Base-by-base conservation (phyloP, 2,329 filamentous ascomycete species). In the Amauroascus niger region DNA sequence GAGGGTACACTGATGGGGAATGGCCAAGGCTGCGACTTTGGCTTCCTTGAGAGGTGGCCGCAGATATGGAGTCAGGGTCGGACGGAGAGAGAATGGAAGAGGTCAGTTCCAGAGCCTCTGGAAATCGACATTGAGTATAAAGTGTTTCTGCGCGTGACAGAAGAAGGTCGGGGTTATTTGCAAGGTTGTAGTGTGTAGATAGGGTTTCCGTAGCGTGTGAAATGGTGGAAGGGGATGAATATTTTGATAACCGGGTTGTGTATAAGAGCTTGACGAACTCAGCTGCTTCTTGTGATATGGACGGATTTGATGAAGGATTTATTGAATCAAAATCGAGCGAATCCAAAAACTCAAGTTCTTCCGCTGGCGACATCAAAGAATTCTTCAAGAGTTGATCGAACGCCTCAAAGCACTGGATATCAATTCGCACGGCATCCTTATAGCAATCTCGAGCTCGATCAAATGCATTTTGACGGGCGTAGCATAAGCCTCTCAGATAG, bases 361-460 rank as follows among this genome's bases (percentile, higher is more conserved):
- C 90, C 33, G 87, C 83, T 0, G 90, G 89, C 20, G 81, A 81
- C 81, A 98, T 86, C 57, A 98, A 78, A 18, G 87, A 87, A 72
- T 98, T 98, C 72, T 89, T 88, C 83, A 97, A 96, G 53, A 98
- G 79, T 73, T 97, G 90, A 63, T 96, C 90, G 65, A 98, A 97
- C 0, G 93, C 93, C 70, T 98, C 93, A 66, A 95, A 97, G 71
- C 93, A 98, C 69, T 95, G 90, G 2, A 97, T 90, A 66, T 98
- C 93, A 64, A 98, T 96, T 57, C 87, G 83, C 44, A 97, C 89
- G 1, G 93, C 93, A 63, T 95, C 88, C 73, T 96, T 97, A 77
- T 97, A 98, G 73, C 93, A 97, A 64, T 97, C 90, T 69, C 96
- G 96, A 50, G 93, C 93, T 32, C 89, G 84, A 67, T 98, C 93